phyloP scores from a whole-genome alignment of 768 basidiomycete genomes.

The Lentinula guzmanii region DNA sequence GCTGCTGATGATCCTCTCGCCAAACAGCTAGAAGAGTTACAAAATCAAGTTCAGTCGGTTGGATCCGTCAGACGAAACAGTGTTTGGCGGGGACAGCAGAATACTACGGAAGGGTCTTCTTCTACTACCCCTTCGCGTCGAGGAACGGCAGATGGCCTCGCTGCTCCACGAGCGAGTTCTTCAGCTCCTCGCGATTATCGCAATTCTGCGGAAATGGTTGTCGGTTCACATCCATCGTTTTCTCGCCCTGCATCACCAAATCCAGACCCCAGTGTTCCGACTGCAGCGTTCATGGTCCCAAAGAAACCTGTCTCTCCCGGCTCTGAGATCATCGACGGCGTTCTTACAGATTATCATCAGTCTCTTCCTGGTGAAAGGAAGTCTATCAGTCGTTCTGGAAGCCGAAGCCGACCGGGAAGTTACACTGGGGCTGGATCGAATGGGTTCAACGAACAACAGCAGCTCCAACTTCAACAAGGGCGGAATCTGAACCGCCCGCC shows the following conservation, averaged over 20 bases:
- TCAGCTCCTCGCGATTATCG: conserved; percentile 56
- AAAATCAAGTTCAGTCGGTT: conserved; percentile 37
- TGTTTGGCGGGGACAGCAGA: conserved; percentile 17
- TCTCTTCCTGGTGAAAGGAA: conserved; percentile 82
- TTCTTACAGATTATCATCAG: conserved; percentile 73
- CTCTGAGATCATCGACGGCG: conserved; percentile 58
- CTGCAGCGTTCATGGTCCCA: conserved; percentile 73
- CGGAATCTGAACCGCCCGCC: conserved; percentile 44
- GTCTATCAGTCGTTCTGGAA: conserved; percentile 47
- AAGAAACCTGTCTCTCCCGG: conserved; percentile 36
- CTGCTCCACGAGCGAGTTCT: conserved; percentile 16
- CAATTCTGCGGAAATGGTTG: conserved; percentile 68
- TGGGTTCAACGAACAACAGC: conserved; percentile 20
- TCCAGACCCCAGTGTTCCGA: conserved; percentile 47
- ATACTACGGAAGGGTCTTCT: not conserved
- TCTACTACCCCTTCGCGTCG: not conserved
- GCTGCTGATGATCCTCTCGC: conserved; percentile 54
- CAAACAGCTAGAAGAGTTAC: conserved; percentile 58
- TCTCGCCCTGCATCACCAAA: conserved; percentile 77
- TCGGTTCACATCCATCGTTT: conserved; percentile 63
- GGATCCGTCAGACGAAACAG: conserved; percentile 45
- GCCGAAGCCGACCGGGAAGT: conserved; percentile 36
- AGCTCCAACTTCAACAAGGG: conserved; percentile 22
- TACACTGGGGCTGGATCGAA: conserved; percentile 23
- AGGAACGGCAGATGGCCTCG: conserved; percentile 9